phyloP scores from a whole-genome alignment of 192 early-diverging fungal genomes.

The Bifiguratus adelaidae region DNA sequence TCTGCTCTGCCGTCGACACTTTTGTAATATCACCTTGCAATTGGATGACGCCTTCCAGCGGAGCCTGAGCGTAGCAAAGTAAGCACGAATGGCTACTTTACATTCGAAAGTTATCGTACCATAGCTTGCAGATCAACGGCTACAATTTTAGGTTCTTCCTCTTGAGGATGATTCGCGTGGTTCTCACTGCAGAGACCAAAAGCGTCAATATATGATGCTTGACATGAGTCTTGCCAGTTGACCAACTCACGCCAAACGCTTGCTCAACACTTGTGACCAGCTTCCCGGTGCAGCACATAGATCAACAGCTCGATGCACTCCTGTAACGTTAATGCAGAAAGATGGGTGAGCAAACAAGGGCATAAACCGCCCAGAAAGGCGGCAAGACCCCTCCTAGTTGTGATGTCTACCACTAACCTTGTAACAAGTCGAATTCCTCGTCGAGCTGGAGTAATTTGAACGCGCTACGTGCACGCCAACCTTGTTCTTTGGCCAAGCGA shows the following conservation, averaged over 20 bases:
- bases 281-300: conserved; percentile 95
- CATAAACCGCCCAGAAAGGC: no score
- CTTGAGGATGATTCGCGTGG: conserved; percentile 22
- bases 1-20: conserved; percentile 80
- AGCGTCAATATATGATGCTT: not conserved
- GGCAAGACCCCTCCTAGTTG: no score
- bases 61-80: conserved; percentile 39
- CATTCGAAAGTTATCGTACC: conserved; percentile 27
- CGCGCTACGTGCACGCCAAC: conserved; percentile 92
- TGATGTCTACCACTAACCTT: no score
- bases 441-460: conserved; percentile 97
- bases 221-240: not conserved
- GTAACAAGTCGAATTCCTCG: conserved; percentile 88
- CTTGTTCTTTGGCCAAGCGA: conserved; percentile 93
- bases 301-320: conserved; percentile 86
- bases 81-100: not conserved
- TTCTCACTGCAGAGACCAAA: conserved; percentile 28
- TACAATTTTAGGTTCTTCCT: conserved; percentile 67
- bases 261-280: conserved; percentile 90
- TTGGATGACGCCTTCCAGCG: conserved; percentile 86
- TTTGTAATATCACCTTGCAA: conserved; percentile 98
- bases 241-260: conserved; percentile 38
- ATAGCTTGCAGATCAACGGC: conserved; percentile 95
- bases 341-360: no score
- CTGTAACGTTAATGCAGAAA: conserved; percentile 15